Conservation (phyloP, 2,329 filamentous ascomycete species). For the Torrubiella hemipterigena region DNA sequence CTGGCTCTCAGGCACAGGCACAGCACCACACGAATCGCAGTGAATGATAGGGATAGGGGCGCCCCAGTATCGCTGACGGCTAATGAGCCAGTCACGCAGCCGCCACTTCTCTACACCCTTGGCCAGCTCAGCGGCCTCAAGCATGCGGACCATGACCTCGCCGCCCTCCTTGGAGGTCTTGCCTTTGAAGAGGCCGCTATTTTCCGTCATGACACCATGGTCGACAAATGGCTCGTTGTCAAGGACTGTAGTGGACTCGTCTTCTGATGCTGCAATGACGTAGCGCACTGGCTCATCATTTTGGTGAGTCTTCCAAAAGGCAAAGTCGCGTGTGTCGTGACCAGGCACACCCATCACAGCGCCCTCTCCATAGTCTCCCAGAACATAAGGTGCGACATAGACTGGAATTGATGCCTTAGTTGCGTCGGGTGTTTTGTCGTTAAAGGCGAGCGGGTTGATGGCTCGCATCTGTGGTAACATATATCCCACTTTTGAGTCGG, state of each 20-base stretch:
- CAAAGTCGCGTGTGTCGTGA: slow-evolving; percentile 67
- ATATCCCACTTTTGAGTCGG: slow-evolving; percentile 55
- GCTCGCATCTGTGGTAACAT: slow-evolving; percentile 48
- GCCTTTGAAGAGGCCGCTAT: slow-evolving; percentile 53
- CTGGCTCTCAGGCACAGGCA: slow-evolving; percentile 64
- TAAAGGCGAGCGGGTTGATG: slow-evolving; percentile 52
- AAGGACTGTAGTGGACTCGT: slow-evolving; percentile 31
- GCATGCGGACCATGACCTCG: slow-evolving; percentile 43
- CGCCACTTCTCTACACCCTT: slow-evolving; percentile 62
- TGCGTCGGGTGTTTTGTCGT: slow-evolving; percentile 35
- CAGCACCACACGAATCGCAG: slow-evolving; percentile 62
- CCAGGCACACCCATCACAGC: slow-evolving; percentile 88
- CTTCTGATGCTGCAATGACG: slow-evolving; percentile 45
- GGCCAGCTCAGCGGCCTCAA: slow-evolving; percentile 45
- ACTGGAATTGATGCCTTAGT: slow-evolving; percentile 53
- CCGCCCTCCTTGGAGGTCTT: slow-evolving; percentile 52
- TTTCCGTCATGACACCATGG: slow-evolving; percentile 54
- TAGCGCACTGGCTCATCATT: slow-evolving; percentile 46
- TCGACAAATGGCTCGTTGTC: slow-evolving; percentile 45
- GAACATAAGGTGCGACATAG: slow-evolving; percentile 74
- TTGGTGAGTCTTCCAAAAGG: slow-evolving; percentile 67
- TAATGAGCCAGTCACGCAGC: slow-evolving; percentile 80
- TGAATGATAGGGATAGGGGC: slow-evolving; percentile 83
- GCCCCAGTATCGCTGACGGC: slow-evolving; percentile 87
- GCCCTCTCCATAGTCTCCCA: slow-evolving; percentile 75